Base-by-base conservation (phyloP, 2,329 filamentous ascomycete species). In the Botryotinia narcissicola region DNA sequence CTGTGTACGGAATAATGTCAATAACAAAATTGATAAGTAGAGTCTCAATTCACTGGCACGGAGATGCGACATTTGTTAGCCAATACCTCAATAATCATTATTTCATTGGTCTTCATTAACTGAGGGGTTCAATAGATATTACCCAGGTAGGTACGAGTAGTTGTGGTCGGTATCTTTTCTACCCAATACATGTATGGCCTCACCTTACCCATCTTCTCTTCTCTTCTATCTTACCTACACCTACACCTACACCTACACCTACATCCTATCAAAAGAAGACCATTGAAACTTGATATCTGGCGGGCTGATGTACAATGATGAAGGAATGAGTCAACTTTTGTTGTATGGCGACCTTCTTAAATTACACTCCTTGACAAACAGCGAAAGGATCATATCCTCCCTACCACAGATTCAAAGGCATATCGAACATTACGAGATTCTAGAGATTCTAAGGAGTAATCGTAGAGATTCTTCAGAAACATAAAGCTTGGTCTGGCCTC, bases 401-500 rank as follows among this genome's bases (percentile, higher is more conserved):
- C 40, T 20, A 8, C 29, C 46, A 51, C 25, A n/a, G 20, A 22
- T 32, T 5, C 51, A 29, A 16, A 57, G 14, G 12, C 51, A 29
- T 25, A 35, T 29, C 14, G 18, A 35, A 9, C 22, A 46, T 35
- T 7, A 64, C 18, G 40, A n/a, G 62, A 48, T 48, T 48, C 42
- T 20, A 20, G 18, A 22, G 16, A n/a, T 14, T n/a, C 25, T n/a
- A 51, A 51, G 48, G 48, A 51, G 48, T 51, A 51, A 51, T 14
- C 25, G 20, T 25, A 61, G 35, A 29, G 51, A 57, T 57, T 57
- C 51, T 57, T 57, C 51, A 29, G 37, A 64, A 64, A 64, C n/a
- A 64, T 35, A 51, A 40, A 22, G 10, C 44, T 67, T 35, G 51
- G 64, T 67, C 64, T 67, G 64, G 64, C 64, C 64, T 67, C 35